A percentile compares a stretch with the other conserved stretches of the same genome.
Conservation (phyloP, 805 yeast species). For the Pichia insulana region DNA sequence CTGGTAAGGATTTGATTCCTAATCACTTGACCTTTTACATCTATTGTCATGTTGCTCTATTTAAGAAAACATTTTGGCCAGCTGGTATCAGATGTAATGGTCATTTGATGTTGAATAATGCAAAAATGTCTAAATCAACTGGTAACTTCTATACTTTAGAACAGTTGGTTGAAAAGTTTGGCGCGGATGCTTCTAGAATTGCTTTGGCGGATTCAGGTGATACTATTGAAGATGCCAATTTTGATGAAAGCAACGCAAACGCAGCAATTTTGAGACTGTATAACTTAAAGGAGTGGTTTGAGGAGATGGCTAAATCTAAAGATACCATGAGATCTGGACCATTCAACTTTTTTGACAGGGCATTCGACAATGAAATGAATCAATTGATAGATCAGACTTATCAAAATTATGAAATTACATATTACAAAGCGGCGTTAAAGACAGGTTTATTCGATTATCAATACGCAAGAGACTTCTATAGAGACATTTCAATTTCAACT, state of each 20-base stretch:
- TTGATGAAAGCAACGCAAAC: constrained; percentile 92
- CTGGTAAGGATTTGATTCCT: constrained; percentile 96
- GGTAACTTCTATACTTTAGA: constrained; percentile 93
- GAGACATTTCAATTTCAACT: constrained; percentile 55
- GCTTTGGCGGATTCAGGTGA: constrained; percentile 99
- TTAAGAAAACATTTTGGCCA: constrained; percentile 91
- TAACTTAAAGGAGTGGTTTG: constrained; percentile 93
- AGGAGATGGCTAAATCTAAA: constrained; percentile 50
- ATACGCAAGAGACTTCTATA: constrained; percentile 90
- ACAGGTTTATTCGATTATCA: constrained; percentile 90
- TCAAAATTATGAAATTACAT: constrained; percentile 60
- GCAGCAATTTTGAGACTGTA: constrained; percentile 92
- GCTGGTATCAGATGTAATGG: constrained; percentile 91
- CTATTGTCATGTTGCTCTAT: constrained; percentile 85
- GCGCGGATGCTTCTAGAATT: constrained; percentile 96
- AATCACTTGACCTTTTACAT: constrained; percentile 95
- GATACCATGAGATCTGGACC: constrained; percentile 50
- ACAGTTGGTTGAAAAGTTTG: constrained; percentile 79
- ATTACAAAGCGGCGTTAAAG: constrained; percentile 85
- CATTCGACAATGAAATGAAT: constrained; percentile 93
- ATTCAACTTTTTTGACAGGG: constrained; percentile 67
- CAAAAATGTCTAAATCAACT: constrained; percentile 96
- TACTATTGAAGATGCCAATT: constrained; percentile 93
- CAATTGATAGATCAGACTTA: constrained; percentile 64
- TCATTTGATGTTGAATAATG: constrained; percentile 88